Evolutionary conservation across 768 basidiomycete species (phyloP), one percentile per base, ranked within the genome.

Genomic region (Lactarius akahatsu): DNA sequence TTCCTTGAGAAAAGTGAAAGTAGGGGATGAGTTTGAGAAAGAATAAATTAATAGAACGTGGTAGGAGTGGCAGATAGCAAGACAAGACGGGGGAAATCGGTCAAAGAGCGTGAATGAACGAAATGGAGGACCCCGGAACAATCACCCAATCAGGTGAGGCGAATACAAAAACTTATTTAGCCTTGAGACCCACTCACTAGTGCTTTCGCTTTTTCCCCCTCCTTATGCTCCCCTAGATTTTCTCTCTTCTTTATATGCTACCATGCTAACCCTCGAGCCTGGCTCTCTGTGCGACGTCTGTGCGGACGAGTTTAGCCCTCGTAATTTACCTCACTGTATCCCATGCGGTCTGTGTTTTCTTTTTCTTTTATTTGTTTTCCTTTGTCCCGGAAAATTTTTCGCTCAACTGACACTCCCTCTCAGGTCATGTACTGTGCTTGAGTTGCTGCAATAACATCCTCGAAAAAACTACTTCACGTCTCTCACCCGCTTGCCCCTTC

Each of bases 241-340:
- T 62, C 57, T 59, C 20, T 57, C 58, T 57, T 62, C 67, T 70
- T 61, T 72, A 47, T 67, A 69, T 67, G 70, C 71, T 61, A 69
- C 68, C 58, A 92, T 92, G 91, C 85, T 92, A 80, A 89, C 90
- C 76, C 88, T 92, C 74, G 83, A 80, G 80, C 85, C 89, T 77
- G 89, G 89, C 78, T 91, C 88, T 76, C 82, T 87, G 77, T 92
- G 91, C 87, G 91, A 92, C 83, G 91, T 92, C 74, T 92, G 91
- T 82, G 90, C 90, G 74, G 90, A 92, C 79, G 90, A 92, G 81
- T 92, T 84, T 78, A 87, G 87, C 74, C 80, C 85, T 65, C 86
- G 86, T 72, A 86, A 85, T 76, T 79, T 84, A 69, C 91, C 91
- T 68, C 88, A 92, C 76, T 90, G 85, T 61, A 91, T 92, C 75